A percentile compares a stretch with the other conserved stretches of the same genome.
phyloP scores from a whole-genome alignment of 2,329 filamentous ascomycete genomes.

The Golovinomyces cichoracearum region DNA sequence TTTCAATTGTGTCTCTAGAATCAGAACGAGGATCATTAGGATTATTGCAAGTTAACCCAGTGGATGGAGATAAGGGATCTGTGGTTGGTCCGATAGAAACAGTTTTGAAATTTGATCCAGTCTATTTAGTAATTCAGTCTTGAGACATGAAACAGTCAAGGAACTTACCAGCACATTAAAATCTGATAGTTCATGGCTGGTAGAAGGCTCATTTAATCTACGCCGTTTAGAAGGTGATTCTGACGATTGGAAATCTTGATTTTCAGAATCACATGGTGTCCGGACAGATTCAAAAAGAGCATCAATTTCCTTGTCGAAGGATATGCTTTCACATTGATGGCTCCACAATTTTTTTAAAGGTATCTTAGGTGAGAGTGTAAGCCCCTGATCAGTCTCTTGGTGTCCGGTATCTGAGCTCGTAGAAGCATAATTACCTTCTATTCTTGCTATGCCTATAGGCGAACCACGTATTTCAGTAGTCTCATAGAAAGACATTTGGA shows the following conservation, averaged over 20 bases:
- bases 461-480: no score
- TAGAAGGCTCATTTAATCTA: not conserved
- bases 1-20: no score
- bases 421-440: slow-evolving; percentile 12
- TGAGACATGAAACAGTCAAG: not conserved
- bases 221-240: not conserved
- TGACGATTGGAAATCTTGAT: not conserved
- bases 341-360: slow-evolving; percentile 4
- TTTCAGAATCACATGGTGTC: not conserved
- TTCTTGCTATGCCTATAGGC: not conserved
- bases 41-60: no score
- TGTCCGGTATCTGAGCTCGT: slow-evolving; percentile 2
- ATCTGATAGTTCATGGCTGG: not conserved
- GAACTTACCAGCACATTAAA: not conserved
- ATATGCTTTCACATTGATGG: not conserved
- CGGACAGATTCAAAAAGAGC: slow-evolving; percentile 2
- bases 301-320: slow-evolving; percentile 3
- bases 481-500: not conserved
- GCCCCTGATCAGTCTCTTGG: slow-evolving; percentile 8
- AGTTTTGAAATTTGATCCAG: no score
- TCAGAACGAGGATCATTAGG: no score
- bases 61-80: no score
- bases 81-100: no score
- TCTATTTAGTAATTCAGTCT: no score
- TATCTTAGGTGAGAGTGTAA: slow-evolving; percentile 11